Percentiles rank a stretch among this genome's conserved stretches.
Conservation (phyloP, 75 land plant genomes). For the Cupressus sempervirens region DNA sequence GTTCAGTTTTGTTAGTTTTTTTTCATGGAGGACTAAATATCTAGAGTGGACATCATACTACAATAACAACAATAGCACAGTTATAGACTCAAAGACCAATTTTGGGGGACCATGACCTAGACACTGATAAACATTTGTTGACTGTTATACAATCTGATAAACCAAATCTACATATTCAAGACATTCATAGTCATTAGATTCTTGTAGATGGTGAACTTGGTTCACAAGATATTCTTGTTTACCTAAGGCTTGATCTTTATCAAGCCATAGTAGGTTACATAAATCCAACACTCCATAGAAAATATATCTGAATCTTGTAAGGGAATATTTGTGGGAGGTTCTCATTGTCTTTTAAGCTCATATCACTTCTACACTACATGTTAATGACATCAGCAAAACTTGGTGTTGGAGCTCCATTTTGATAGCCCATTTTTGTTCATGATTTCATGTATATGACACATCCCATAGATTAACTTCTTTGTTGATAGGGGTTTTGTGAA, state of each 20-base stretch:
- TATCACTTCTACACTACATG: constrained; percentile 82
- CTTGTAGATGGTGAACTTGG: constrained; percentile 85
- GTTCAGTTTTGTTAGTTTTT: constrained; percentile 73
- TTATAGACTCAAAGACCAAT: constrained; percentile 56
- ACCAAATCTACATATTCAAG: constrained; percentile 71
- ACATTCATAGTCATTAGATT: constrained; percentile 77
- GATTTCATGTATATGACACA: constrained; percentile 92
- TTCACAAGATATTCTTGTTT: constrained; percentile 74
- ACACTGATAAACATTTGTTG: constrained; percentile 72
- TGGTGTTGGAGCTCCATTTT: constrained; percentile 79
- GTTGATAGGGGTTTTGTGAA: constrained; percentile 34
- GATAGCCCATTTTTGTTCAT: constrained; percentile 75
- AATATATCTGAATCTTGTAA: constrained; percentile 39
- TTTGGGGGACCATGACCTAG: constrained; percentile 59
- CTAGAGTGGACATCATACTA: constrained; percentile 62
- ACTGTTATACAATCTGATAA: constrained; percentile 75
- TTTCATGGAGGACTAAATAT: constrained; percentile 76
- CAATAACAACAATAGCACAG: constrained; percentile 24
- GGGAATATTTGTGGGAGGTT: constrained; percentile 60
- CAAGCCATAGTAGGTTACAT: constrained; percentile 88
- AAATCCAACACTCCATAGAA: constrained; percentile 64
- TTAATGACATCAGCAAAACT: constrained; percentile 83
- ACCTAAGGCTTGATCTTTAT: constrained; percentile 78
- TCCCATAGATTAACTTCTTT: constrained; percentile 62
- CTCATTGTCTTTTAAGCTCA: constrained; percentile 83